Evolutionary conservation across 2,329 filamentous ascomycete species (phyloP), one percentile per base, ranked within the genome.

Genomic region (Aspergillus felis): DNA sequence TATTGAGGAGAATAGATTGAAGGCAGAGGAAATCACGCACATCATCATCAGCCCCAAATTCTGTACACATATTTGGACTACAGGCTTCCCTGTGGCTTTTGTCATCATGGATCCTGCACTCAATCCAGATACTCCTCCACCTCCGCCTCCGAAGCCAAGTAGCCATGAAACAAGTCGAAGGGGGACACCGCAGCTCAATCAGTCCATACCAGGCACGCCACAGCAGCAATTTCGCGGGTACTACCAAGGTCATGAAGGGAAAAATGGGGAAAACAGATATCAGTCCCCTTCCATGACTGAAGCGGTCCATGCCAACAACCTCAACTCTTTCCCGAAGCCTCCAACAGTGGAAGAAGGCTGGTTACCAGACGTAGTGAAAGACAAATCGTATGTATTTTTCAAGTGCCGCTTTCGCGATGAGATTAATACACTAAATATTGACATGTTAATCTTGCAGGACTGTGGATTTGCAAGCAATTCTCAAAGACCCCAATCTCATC

Each of bases 331-430:
- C 3, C 66, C 68, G 1, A 63, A 68, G 20, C 71, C 71, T 4
- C 73, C 75, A 14, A 61, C 65, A 62, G 46, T 87, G 22, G 85
- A 89, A 53, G 83, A 87, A 61, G 68, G 71, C 35, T 96, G 92
- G 92, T 80, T 96, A 2, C 92, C 92, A 1, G 83, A 84, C 59
- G 78, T 86, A 12, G 77, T 97, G 2, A 84, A 89, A 68, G 89
- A 94, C 68, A 95, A 94, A 78, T 87, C 90, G 91, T 95, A 79
- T 63, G 84, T 77, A n/a, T 2, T 14, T 14, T 6, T 20, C 22
- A 25, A 14, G 12, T 29, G 17, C 20, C 20, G 7, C 29, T 46
- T 3, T 20, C 3, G 17, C 9, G 1, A 49, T 44, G 22, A 24
- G n/a, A 32, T 29, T 20, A 5, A 32, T 32, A 12, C 8, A 22